These are phyloP conservation scores for Hyphodiscus hymeniophilus DNA, from an alignment of 495 filamentous ascomycete species.

Conservation along the genomic window DNA sequence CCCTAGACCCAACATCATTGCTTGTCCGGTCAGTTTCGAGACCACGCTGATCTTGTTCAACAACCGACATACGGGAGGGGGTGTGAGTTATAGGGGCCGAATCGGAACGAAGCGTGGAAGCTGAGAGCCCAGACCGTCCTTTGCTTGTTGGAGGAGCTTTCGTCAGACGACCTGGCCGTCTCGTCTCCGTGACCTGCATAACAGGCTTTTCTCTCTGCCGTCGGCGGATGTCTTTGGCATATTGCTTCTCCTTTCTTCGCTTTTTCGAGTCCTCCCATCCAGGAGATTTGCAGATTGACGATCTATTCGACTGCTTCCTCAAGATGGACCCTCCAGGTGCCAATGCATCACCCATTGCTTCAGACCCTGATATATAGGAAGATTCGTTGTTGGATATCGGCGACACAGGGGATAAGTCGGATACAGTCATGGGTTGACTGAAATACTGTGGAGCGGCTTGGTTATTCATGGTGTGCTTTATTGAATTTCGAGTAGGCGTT, in stretches of 20 bases:
- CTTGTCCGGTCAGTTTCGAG: conserved; percentile 9
- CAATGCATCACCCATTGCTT: too few species aligned
- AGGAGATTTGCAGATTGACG: conserved; percentile 48
- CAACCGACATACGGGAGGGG: background rate
- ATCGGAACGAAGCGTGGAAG: conserved; percentile 6
- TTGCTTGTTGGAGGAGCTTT: conserved; percentile 25
- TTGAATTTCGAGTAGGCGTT: too few species aligned
- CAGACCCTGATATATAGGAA: too few species aligned
- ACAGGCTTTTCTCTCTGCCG: conserved; percentile 34
- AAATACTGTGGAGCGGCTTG: too few species aligned
- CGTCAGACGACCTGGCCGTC: conserved; percentile 29
- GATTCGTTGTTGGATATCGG: too few species aligned
- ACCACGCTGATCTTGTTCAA: background rate
- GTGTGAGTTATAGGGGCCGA: conserved; percentile 5
- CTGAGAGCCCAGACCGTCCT: conserved; percentile 4
- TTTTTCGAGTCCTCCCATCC: conserved; percentile 43
- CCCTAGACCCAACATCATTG: conserved; percentile 12
- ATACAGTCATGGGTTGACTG: too few species aligned
- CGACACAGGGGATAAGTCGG: too few species aligned
- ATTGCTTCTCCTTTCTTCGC: conserved; percentile 39
- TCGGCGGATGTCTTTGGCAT: conserved; percentile 35
- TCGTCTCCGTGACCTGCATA: conserved; percentile 27
- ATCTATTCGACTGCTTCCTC: conserved; percentile 34
- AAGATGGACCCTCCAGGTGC: too few species aligned
- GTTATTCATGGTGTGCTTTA: too few species aligned